Evolutionary conservation across 495 filamentous ascomycete genomes (phyloP).

Genomic region (Talaromyces liani): DNA sequence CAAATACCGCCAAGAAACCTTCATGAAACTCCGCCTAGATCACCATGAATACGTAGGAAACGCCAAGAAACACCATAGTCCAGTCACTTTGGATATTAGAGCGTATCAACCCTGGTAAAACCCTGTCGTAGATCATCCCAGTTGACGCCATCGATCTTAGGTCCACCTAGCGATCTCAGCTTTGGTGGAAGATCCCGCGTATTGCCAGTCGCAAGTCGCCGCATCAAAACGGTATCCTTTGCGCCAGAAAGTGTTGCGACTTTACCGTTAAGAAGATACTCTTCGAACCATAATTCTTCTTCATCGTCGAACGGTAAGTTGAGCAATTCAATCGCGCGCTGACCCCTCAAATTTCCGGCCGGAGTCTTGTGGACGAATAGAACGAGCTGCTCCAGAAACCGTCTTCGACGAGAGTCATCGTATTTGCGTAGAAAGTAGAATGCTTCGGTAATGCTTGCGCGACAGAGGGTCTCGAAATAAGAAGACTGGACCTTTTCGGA

Average conservation of each 20-base stretch:
- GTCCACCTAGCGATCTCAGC: conserved; percentile 35
- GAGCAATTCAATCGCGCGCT: conserved; percentile 59
- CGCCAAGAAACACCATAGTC: neutral
- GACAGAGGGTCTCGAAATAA: conserved; percentile 59
- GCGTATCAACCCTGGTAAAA: conserved; percentile 13
- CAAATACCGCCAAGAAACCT: neutral
- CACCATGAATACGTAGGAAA: neutral
- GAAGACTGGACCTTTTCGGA: conserved; percentile 49
- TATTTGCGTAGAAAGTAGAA: conserved; percentile 64
- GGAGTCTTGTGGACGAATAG: conserved; percentile 46
- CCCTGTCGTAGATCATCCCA: conserved; percentile 43
- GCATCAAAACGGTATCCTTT: conserved; percentile 63
- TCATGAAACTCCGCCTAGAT: neutral
- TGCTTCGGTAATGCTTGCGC: conserved; percentile 61
- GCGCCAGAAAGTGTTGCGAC: conserved; percentile 54
- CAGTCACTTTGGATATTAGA: neutral
- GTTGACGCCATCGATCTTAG: conserved; percentile 44
- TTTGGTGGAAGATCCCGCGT: conserved; percentile 25
- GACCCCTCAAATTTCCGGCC: conserved; percentile 36
- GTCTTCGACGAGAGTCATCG: conserved; percentile 49
- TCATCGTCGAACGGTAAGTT: conserved; percentile 57
- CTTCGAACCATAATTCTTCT: conserved; percentile 69
- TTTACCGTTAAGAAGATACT: conserved; percentile 52
- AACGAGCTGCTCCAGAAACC: conserved; percentile 62
- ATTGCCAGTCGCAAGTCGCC: conserved; percentile 52